A percentile compares a stretch with the other conserved stretches of the same genome.
phyloP scores from a whole-genome alignment of 345 rosid genomes.

The Abelmoschus esculentus region DNA sequence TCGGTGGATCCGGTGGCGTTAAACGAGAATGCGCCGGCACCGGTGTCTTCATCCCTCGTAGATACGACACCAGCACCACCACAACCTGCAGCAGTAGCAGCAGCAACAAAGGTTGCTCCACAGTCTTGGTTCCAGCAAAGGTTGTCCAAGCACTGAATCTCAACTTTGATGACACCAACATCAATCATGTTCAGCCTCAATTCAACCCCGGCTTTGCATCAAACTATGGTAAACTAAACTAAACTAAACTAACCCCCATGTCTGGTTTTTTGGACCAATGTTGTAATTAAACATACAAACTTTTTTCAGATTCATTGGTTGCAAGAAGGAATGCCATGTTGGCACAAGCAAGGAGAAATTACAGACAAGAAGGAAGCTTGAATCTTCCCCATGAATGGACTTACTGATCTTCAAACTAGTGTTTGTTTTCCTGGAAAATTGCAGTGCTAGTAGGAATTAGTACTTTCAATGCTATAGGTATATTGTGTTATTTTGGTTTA shows the following conservation, averaged over 20 bases:
- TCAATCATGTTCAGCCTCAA: constrained; percentile 21
- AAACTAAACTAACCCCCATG: not conserved
- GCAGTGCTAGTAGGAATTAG: not conserved
- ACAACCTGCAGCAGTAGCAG: no score
- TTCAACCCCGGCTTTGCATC: constrained; percentile 17
- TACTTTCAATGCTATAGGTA: not conserved
- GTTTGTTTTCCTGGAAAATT: constrained; percentile 3
- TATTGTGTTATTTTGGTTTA: constrained; percentile 18
- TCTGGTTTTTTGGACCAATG: not conserved
- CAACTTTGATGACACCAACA: constrained; percentile 24
- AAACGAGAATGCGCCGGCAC: constrained; percentile 57
- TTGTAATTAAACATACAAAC: not conserved
- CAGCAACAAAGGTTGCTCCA: constrained; percentile 23
- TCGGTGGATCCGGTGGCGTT: constrained; percentile 27
- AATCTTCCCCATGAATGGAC: constrained; percentile 64
- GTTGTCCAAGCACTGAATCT: constrained; percentile 49
- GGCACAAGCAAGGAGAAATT: constrained; percentile 21
- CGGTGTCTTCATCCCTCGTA: constrained; percentile 83
- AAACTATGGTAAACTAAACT: constrained; percentile 22
- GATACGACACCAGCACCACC: constrained; percentile 10
- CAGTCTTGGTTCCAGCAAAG: constrained; percentile 37
- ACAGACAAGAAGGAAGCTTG: constrained; percentile 16
- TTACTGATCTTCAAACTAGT: constrained; percentile 25
- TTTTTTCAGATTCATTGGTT: constrained; percentile 31
- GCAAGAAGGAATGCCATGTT: constrained; percentile 27